Evolutionary conservation across 1,284 basidiomycete genomes (phyloP).

Genomic region (Violaceomyces palustris): DNA sequence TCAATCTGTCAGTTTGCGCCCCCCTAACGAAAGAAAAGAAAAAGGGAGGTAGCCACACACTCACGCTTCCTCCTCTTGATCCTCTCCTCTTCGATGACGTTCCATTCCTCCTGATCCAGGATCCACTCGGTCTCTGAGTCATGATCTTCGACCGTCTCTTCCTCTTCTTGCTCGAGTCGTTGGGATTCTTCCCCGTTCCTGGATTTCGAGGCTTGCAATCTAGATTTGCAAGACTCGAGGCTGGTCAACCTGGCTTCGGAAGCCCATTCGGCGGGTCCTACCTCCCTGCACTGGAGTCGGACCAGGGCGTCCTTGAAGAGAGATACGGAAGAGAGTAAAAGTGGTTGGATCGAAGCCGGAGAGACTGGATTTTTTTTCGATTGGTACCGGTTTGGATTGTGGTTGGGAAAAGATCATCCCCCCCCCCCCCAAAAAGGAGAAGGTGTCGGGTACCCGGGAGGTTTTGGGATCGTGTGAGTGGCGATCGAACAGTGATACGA

Average conservation of each 20-base stretch:
- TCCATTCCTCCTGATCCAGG: slow-evolving; percentile 29
- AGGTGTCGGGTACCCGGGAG: no score
- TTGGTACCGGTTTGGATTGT: no score
- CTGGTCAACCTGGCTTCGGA: slow-evolving; percentile 14
- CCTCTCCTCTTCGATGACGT: slow-evolving; percentile 9
- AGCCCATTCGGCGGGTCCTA: slow-evolving; percentile 39
- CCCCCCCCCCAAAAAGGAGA: no score
- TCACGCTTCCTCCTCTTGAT: not conserved
- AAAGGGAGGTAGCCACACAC: no score
- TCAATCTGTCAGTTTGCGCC: no score
- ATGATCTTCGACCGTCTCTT: not conserved
- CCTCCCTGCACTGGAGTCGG: slow-evolving; percentile 28
- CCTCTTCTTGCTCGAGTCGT: not conserved
- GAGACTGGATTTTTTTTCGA: no score
- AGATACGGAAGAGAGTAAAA: slow-evolving; percentile 18
- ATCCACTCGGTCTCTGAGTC: slow-evolving; percentile 23
- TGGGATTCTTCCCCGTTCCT: not conserved
- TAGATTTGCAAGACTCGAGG: slow-evolving; percentile 15
- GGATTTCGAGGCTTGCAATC: slow-evolving; percentile 1
- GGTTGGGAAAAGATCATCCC: no score
- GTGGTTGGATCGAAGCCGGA: slow-evolving; percentile 5
- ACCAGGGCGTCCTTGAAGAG: slow-evolving; percentile 39
- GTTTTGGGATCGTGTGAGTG: no score
- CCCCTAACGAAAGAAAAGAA: no score
- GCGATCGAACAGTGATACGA: no score